Percentiles rank a stretch among this genome's conserved stretches.
Conservation (phyloP, 306 rosid genomes). For the Sesbania bispinosa region DNA sequence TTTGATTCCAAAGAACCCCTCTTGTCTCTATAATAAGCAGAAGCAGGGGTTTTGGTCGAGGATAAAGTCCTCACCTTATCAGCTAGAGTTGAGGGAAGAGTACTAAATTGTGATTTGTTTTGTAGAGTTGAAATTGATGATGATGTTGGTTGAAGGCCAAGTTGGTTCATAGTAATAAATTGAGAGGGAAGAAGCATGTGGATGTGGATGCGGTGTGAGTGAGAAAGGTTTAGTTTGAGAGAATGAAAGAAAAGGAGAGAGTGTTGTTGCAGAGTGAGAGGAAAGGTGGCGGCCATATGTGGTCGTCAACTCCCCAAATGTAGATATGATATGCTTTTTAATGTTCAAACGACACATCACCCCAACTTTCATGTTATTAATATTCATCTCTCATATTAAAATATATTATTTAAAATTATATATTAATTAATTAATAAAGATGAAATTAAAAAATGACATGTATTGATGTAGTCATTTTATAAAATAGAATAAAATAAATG, state of each 20-base stretch:
- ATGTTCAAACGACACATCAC: too few relatives aligned
- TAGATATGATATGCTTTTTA: neutral
- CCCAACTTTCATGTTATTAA: too few relatives aligned
- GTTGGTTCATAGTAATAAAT: neutral
- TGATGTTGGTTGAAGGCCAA: conserved; percentile 20
- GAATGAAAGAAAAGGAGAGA: conserved; percentile 26
- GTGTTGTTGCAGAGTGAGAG: conserved; percentile 43
- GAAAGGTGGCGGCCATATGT: conserved; percentile 53
- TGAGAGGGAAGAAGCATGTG: conserved; percentile 17
- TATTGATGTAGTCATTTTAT: too few relatives aligned
- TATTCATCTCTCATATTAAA: too few relatives aligned
- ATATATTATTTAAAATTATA: too few relatives aligned
- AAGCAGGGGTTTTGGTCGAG: conserved; percentile 15
- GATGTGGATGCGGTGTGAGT: conserved; percentile 25
- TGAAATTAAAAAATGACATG: too few relatives aligned
- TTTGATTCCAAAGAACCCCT: conserved; percentile 27
- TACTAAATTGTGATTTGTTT: conserved; percentile 26
- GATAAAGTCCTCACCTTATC: too few relatives aligned
- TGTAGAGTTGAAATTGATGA: neutral
- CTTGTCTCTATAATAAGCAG: conserved; percentile 20
- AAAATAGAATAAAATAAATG: too few relatives aligned
- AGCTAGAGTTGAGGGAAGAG: conserved; percentile 36
- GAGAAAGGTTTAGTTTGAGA: conserved; percentile 16
- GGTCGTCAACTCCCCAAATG: conserved; percentile 28
- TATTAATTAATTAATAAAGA: too few relatives aligned